Evolutionary conservation across 176 grass and related monocot species (phyloP), one percentile per base, ranked within the genome.

Genomic region (Coix lacrymajobi): DNA sequence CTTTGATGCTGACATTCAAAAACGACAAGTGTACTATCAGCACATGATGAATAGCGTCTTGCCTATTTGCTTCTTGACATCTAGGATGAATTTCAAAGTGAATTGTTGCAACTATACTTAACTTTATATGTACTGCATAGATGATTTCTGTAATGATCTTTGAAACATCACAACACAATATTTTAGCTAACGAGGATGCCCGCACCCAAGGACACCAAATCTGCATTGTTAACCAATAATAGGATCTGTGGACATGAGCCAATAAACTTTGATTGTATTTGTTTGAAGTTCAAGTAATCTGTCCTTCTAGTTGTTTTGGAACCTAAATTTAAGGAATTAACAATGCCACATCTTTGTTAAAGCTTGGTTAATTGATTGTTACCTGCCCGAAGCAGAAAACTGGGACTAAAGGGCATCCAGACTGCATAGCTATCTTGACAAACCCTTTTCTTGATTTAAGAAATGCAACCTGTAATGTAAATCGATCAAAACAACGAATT

Each of bases 381-480:
- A 98, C 95, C 95, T 98, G 95, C 45, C 95, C 95, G 17, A 98
- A 98, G 64, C 88, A 92, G 78, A 95, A 98, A 44, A 87, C 82
- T 48, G 95, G 95, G 54, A 98, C 95, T 20, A 98, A 77, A 41
- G 95, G 95, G 48, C 88, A 80, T 19, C 95, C 95, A 83, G 79
- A 88, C 63, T 98, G 90, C 78, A 98, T 91, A 32, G 95, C 90
- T 83, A 98, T 91, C 84, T 85, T 88, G 17, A 98, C 88, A 84
- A 98, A 98, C 15, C 95, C 95, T 85, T 93, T 98, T 83, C 95
- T 92, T 69, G 92, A 88, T 84, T 98, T 94, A 71, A 98, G 75
- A 76, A 98, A 98, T 78, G 92, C 95, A 86, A 95, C 87, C 95
- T 98, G 85, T 77, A 43, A 30, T 62, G 60, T 30, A 63, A 79